Percentiles rank a stretch among this genome's conserved stretches.
phyloP scores from a whole-genome alignment of 306 rosid species.

The Rosa chinensis region DNA sequence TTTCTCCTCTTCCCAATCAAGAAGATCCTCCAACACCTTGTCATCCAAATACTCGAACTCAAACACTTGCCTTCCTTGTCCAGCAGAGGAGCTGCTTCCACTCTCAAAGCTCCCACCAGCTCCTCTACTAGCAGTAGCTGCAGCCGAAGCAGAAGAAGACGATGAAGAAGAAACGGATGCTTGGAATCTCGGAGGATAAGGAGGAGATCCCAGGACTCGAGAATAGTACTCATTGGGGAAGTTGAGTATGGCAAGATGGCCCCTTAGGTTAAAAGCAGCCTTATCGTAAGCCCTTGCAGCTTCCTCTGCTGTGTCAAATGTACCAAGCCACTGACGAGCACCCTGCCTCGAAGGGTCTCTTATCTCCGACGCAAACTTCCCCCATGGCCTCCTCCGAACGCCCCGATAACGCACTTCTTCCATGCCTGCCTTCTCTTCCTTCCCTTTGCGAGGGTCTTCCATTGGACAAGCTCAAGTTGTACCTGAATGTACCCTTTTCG shows the following conservation, averaged over 20 bases:
- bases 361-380: conserved; percentile 85
- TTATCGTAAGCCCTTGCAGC: conserved; percentile 83
- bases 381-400: conserved; percentile 76
- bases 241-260: conserved; percentile 73
- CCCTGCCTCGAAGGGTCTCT: conserved; percentile 77
- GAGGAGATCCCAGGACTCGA: conserved; percentile 51
- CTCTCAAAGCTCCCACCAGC: conserved; percentile 20
- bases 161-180: conserved; percentile 23
- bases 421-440: conserved; percentile 34
- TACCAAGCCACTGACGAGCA: conserved; percentile 78
- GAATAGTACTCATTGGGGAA: conserved; percentile 80
- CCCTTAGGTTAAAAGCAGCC: conserved; percentile 75
- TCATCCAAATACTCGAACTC: conserved; percentile 75
- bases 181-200: conserved; percentile 55
- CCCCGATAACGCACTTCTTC: conserved; percentile 64
- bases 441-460: conserved; percentile 48
- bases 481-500: not conserved
- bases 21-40: conserved; percentile 75
- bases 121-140: not conserved
- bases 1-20: conserved; percentile 51
- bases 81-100: conserved; percentile 28
- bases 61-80: conserved; percentile 44
- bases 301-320: conserved; percentile 78
- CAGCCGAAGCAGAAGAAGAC: conserved; percentile 8
- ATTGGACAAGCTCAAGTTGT: conserved; percentile 15